Conservation (phyloP, 1,284 basidiomycete species). For the Rhodofomes roseus region DNA sequence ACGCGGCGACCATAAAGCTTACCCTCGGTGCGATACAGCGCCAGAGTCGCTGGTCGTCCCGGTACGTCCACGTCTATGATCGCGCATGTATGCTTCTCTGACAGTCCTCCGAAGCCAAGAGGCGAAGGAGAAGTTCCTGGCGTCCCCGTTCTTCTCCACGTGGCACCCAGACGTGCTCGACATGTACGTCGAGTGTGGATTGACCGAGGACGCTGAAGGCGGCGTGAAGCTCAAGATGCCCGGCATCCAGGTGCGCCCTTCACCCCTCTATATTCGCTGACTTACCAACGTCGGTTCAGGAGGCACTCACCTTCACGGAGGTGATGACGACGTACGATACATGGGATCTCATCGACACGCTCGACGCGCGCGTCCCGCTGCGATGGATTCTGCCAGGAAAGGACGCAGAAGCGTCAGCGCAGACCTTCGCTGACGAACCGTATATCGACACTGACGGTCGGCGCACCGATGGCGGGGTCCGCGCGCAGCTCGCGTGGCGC, state of each 20-base stretch:
- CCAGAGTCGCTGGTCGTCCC: slow-evolving; percentile 60
- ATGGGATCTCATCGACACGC: slow-evolving; percentile 37
- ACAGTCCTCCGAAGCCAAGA: slow-evolving; percentile 45
- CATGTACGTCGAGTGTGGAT: slow-evolving; percentile 64
- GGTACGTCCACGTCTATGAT: slow-evolving; percentile 33
- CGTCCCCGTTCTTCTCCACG: slow-evolving; percentile 64
- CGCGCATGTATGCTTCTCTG: neutral
- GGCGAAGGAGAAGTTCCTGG: slow-evolving; percentile 49
- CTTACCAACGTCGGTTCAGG: slow-evolving; percentile 30
- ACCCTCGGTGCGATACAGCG: slow-evolving; percentile 55
- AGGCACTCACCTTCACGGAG: slow-evolving; percentile 54
- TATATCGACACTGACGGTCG: neutral
- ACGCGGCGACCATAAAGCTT: slow-evolving; percentile 16
- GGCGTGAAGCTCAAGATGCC: slow-evolving; percentile 60
- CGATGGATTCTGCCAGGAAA: slow-evolving; percentile 52
- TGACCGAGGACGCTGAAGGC: slow-evolving; percentile 38
- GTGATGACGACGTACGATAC: slow-evolving; percentile 37
- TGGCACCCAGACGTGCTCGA: slow-evolving; percentile 74
- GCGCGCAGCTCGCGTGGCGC: slow-evolving; percentile 52
- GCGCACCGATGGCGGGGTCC: slow-evolving; percentile 34
- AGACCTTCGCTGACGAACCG: neutral
- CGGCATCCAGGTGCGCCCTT: slow-evolving; percentile 36
- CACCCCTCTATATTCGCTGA: neutral
- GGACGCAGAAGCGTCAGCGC: slow-evolving; percentile 15
- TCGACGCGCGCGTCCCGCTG: slow-evolving; percentile 48